Base-by-base conservation (phyloP, 805 yeast species). In the Cyberlindnera veronae region DNA sequence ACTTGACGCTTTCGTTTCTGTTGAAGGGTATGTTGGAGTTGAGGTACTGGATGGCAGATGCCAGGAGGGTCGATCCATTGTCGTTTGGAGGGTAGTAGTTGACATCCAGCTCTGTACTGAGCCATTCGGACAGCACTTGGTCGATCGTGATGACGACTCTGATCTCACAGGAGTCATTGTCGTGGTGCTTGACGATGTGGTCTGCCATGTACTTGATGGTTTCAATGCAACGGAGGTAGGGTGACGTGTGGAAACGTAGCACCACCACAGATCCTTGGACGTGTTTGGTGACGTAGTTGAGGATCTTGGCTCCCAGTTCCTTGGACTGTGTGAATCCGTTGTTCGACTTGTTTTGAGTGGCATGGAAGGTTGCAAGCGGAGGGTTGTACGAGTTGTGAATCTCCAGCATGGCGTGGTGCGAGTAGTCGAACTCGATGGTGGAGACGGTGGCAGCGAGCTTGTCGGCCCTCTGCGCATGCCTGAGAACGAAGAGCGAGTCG, bases 41-140 rank as follows among this genome's bases (percentile, higher is more conserved):
- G 23, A 70, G 42, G 48, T 68, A 70, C 19, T 62, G 62, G 30
- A 66, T 61, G 8, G 70, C 63, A 34, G 64, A 61, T 44, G 62
- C 61, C 17, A 67, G 53, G 51, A 70, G 52, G 1, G 71, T 59
- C 10, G 60, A 62, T 12, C 75, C 75, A 40, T 64, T 66, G 51
- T 70, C 74, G 44, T 68, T 69, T 6, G 74, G 74, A 3, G 74
- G 75, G 33, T 61, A 56, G 39, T 57, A 61, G 32, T 61, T 60
- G 26, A 66, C 52, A 39, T 68, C 67, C 34, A 66, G 61, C 30
- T 66, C 66, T 11, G 61, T 63, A 42, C 57, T 65, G n/a, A 69
- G 55, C 74, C 74, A 70, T 34, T 69, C 74, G 2, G 68, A 61
- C 10, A 68, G 49, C 2, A 62, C 63, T 34, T 69, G 74, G 40